A percentile compares a stretch with the other conserved stretches of the same genome.
phyloP scores from a whole-genome alignment of 768 basidiomycete species.

The Cubamyces sp. region DNA sequence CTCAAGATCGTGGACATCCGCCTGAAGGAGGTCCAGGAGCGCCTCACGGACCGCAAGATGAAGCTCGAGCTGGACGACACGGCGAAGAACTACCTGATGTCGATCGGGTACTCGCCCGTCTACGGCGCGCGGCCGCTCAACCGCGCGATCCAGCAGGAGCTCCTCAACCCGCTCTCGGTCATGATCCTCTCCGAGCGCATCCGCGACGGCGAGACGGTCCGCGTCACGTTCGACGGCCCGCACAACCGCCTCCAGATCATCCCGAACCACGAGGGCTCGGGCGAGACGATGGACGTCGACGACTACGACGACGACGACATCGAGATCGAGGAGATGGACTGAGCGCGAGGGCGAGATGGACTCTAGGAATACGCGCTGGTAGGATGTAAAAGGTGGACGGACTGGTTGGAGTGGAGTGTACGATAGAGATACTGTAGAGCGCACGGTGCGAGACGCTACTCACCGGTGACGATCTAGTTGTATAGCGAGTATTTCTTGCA shows the following conservation, averaged over 20 bases:
- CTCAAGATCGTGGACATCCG: conserved; percentile 89
- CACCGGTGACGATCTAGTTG: conserved; percentile 9
- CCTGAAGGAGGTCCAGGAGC: conserved; percentile 80
- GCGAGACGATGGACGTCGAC: conserved; percentile 63
- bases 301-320: conserved; percentile 55
- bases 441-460: not conserved
- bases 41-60: conserved; percentile 82
- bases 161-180: conserved; percentile 88
- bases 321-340: conserved; percentile 78
- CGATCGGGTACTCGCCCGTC: conserved; percentile 75
- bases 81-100: conserved; percentile 75
- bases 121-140: conserved; percentile 95
- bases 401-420: not conserved
- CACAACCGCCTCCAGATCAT: conserved; percentile 77
- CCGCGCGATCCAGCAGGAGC: conserved; percentile 87
- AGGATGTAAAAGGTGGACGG: not conserved
- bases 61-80: conserved; percentile 73
- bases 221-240: conserved; percentile 78
- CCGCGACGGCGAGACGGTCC: conserved; percentile 78
- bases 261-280: conserved; percentile 77
- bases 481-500: conserved; percentile 8
- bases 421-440: conserved; percentile 1
- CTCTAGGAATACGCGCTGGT: not conserved
- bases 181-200: conserved; percentile 84
- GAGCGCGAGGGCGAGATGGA: conserved; percentile 19